phyloP scores from a whole-genome alignment of 345 rosid species.

The Cardamine chenopodiifolia region DNA sequence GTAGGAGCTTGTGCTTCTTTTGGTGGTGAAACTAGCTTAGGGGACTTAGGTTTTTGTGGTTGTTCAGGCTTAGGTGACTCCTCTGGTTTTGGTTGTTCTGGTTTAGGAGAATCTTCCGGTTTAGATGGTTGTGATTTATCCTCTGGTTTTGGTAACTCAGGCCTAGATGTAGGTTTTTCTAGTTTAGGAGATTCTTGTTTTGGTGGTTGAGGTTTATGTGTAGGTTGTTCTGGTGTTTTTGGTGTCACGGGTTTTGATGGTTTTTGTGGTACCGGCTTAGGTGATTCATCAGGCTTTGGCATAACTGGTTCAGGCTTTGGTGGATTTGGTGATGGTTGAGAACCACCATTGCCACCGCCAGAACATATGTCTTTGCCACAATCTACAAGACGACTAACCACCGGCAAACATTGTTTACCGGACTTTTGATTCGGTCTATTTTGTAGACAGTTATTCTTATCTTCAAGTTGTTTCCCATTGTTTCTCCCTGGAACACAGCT shows the following conservation, averaged over 20 bases:
- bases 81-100: constrained; percentile 15
- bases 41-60: constrained; percentile 21
- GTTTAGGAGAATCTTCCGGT: constrained; percentile 18
- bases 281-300: constrained; percentile 22
- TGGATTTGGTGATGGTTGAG: constrained; percentile 21
- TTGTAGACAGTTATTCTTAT: constrained; percentile 52
- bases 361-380: constrained; percentile 60
- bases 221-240: constrained; percentile 22
- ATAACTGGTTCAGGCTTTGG: constrained; percentile 9
- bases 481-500: constrained; percentile 46
- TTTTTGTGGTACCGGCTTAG: constrained; percentile 24
- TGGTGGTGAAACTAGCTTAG: constrained; percentile 32
- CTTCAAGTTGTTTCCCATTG: constrained; percentile 49
- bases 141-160: constrained; percentile 10
- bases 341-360: constrained; percentile 12
- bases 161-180: neutral
- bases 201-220: constrained; percentile 23
- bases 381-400: constrained; percentile 56
- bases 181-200: constrained; percentile 26
- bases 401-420: constrained; percentile 46
- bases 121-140: constrained; percentile 21
- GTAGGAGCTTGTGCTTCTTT: neutral
- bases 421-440: constrained; percentile 54
- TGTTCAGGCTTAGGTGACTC: constrained; percentile 25
- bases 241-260: constrained; percentile 28